A percentile compares a stretch with the other conserved stretches of the same genome.
Evolutionary conservation across 2,329 filamentous ascomycete species (phyloP).

Genomic region (Pseudocercospora ulei): DNA sequence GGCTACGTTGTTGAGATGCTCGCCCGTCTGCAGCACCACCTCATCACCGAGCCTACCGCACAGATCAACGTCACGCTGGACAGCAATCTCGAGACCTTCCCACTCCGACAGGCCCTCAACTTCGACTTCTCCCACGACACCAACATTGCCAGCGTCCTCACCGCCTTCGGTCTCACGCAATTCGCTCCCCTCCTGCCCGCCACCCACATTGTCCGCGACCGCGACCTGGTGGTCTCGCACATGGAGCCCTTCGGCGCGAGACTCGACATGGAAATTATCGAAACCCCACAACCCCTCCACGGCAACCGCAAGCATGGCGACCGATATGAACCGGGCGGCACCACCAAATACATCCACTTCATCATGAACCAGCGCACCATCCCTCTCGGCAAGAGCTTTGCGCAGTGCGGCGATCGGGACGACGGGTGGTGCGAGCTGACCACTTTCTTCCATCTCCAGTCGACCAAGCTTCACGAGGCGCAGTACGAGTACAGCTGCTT

Average conservation of each 20-base stretch:
- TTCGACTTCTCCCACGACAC: conserved; percentile 72
- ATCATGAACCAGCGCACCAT: conserved; percentile 59
- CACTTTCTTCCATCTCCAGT: conserved; percentile 56
- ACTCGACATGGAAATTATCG: conserved; percentile 65
- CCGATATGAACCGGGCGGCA: conserved; percentile 41
- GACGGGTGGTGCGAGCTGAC: conserved; percentile 70
- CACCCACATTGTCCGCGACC: conserved; percentile 47
- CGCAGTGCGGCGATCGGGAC: conserved; percentile 54
- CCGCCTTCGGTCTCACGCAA: conserved; percentile 62
- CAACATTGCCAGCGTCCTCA: conserved; percentile 48
- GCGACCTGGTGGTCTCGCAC: conserved; percentile 55
- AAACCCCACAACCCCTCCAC: conserved; percentile 53
- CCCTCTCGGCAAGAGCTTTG: conserved; percentile 56
- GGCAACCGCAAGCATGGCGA: conserved; percentile 41
- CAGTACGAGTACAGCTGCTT: conserved; percentile 58
- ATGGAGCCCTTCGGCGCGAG: conserved; percentile 62
- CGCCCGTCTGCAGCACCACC: conserved; percentile 56
- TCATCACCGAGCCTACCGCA: conserved; percentile 38
- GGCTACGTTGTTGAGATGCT: conserved; percentile 65
- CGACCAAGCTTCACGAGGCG: conserved; percentile 45
- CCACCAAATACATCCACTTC: conserved; percentile 64
- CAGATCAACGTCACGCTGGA: conserved; percentile 59
- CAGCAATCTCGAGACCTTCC: conserved; percentile 58
- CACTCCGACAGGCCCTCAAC: conserved; percentile 62
- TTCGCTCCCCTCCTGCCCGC: conserved; percentile 53